These are phyloP conservation scores for Botrytis squamosa DNA, from an alignment of 2,329 filamentous ascomycete species.

Conservation along the genomic window DNA sequence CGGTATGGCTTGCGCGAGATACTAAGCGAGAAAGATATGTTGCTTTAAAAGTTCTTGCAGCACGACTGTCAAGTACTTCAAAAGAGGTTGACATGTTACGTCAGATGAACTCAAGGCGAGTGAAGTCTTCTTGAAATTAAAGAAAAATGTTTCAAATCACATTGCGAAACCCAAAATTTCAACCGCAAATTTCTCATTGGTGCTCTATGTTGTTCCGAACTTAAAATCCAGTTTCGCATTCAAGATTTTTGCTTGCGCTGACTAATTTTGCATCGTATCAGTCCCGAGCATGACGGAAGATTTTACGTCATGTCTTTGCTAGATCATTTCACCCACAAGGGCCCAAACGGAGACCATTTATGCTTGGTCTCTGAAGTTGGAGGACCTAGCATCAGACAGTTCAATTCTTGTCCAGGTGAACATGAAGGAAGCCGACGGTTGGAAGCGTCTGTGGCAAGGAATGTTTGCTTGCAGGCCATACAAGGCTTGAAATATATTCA, in stretches of 20 bases:
- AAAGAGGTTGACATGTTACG: constrained; percentile 28
- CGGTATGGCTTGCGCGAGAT: constrained; percentile 47
- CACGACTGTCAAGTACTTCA: constrained; percentile 23
- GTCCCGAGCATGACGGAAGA: constrained; percentile 23
- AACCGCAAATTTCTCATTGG: neutral
- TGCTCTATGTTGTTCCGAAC: neutral
- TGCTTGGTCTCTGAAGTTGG: constrained; percentile 42
- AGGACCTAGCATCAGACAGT: constrained; percentile 29
- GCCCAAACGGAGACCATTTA: constrained; percentile 47
- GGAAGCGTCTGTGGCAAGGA: constrained; percentile 25
- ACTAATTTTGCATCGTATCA: neutral
- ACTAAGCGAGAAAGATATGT: constrained; percentile 24
- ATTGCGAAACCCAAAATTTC: too few relatives aligned
- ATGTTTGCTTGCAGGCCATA: constrained; percentile 25
- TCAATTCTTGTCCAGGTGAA: constrained; percentile 29
- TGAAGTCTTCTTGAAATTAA: neutral
- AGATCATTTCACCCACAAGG: constrained; percentile 34
- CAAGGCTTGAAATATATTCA: constrained; percentile 29
- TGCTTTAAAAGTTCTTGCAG: constrained; percentile 29
- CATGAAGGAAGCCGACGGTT: constrained; percentile 27
- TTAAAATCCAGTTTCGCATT: neutral
- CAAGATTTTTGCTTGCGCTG: neutral
- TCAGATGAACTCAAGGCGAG: constrained; percentile 18
- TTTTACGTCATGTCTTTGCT: constrained; percentile 27
- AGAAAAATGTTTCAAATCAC: neutral